A percentile compares a stretch with the other conserved stretches of the same genome.
phyloP scores from a whole-genome alignment of 139 green algal genomes.

The Chlorella sp. region DNA sequence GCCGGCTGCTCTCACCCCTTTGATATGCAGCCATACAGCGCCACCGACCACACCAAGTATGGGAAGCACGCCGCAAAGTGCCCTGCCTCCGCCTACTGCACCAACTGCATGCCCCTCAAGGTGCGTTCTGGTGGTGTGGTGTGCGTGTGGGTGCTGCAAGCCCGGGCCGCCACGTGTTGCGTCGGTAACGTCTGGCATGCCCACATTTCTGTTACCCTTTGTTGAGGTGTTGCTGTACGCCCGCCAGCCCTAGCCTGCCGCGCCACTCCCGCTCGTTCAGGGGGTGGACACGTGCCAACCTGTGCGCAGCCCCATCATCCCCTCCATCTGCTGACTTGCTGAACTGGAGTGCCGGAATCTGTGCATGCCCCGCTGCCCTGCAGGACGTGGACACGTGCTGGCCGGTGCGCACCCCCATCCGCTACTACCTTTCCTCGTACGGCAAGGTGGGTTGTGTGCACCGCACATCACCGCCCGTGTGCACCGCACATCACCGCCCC shows the following conservation, averaged over 20 bases:
- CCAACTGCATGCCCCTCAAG: conserved; percentile 65
- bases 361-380: background rate
- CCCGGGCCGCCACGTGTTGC: background rate
- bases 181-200: background rate
- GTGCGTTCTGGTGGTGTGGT: background rate
- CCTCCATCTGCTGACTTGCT: no score
- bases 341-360: no score
- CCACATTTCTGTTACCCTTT: background rate
- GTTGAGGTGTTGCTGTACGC: background rate
- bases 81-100: conserved; percentile 52
- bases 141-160: background rate
- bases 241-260: no score
- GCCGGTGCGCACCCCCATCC: conserved; percentile 57
- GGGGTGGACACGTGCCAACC: no score
- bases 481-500: background rate
- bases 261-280: no score
- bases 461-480: background rate
- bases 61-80: conserved; percentile 48
- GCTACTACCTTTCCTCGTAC: conserved; percentile 56
- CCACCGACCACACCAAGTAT: conserved; percentile 63
- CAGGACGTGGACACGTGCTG: conserved; percentile 57
- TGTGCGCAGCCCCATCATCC: no score
- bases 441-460: conserved; percentile 17
- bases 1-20: no score
- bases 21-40: conserved; percentile 34